Percentiles rank a stretch among this genome's conserved stretches.
These are phyloP conservation scores for Farysia itapuensis DNA, from an alignment of 1,284 basidiomycete species.

Conservation along the genomic window DNA sequence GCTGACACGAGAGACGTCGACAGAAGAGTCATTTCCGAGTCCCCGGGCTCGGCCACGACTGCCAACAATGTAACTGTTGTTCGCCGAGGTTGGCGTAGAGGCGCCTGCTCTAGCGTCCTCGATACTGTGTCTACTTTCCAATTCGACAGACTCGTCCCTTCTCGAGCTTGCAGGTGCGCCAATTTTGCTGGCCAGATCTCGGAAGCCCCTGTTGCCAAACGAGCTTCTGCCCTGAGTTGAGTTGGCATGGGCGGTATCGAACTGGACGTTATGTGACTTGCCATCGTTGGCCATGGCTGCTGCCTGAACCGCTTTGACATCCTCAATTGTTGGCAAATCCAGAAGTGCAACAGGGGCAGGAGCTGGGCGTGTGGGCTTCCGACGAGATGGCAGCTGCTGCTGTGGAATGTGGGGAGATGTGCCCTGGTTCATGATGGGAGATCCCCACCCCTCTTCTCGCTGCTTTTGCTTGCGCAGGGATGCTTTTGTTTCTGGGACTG, in stretches of 20 bases:
- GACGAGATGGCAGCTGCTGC: constrained; percentile 3
- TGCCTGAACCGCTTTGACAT: constrained; percentile 53
- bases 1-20: not conserved
- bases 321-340: constrained; percentile 57
- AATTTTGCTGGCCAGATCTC: constrained; percentile 24
- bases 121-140: constrained; percentile 18
- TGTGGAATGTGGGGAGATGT: not conserved
- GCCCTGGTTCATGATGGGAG: constrained; percentile 5
- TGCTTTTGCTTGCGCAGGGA: constrained; percentile 48
- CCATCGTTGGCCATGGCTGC: constrained; percentile 40
- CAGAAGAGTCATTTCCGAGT: constrained; percentile 8
- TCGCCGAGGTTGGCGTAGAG: not conserved
- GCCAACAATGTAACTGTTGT: constrained; percentile 24
- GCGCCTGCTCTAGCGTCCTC: constrained; percentile 1
- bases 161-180: constrained; percentile 5
- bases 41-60: constrained; percentile 22
- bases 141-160: constrained; percentile 15
- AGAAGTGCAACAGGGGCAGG: constrained; percentile 44
- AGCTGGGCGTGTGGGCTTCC: constrained; percentile 16
- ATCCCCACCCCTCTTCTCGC: constrained; percentile 33
- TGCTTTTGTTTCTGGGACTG: constrained; percentile 33
- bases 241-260: constrained; percentile 1
- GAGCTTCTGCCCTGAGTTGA: constrained; percentile 4
- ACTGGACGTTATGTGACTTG: constrained; percentile 33
- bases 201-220: constrained; percentile 22